Percentiles rank a stretch among this genome's conserved stretches.
These are phyloP conservation scores for Fulvia fulva DNA, from an alignment of 2,329 filamentous ascomycete genomes.

Conservation along the genomic window DNA sequence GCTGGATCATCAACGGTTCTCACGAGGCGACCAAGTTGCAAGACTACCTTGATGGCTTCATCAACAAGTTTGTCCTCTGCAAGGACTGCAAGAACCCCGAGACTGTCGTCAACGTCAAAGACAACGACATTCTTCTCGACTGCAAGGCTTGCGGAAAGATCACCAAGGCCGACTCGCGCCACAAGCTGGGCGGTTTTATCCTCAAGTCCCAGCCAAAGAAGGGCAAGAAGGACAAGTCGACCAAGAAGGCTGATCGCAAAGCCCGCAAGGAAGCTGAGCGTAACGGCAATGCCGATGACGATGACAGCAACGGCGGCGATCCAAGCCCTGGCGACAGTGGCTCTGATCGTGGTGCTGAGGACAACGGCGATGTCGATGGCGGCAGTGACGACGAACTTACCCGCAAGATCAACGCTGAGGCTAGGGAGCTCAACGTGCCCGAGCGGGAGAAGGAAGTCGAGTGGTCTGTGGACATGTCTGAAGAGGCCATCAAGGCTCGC, in stretches of 20 bases:
- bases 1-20: constrained; percentile 99
- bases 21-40: constrained; percentile 94
- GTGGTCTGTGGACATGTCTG: constrained; percentile 96
- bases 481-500: constrained; percentile 90
- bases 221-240: constrained; percentile 93
- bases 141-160: constrained; percentile 98
- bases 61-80: constrained; percentile 97
- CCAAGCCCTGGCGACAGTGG: constrained; percentile 64
- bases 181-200: constrained; percentile 97
- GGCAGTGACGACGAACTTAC: constrained; percentile 90
- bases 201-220: constrained; percentile 93
- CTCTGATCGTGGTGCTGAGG: constrained; percentile 57
- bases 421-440: constrained; percentile 67
- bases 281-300: constrained; percentile 47
- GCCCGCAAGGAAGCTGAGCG: constrained; percentile 70
- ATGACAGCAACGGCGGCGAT: constrained; percentile 56
- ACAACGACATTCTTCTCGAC: constrained; percentile 85
- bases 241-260: constrained; percentile 81
- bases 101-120: constrained; percentile 93
- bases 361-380: constrained; percentile 65
- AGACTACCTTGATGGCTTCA: constrained; percentile 97
- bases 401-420: constrained; percentile 65
- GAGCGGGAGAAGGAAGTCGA: constrained; percentile 76
- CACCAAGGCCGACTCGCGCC: constrained; percentile 82
- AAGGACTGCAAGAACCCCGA: constrained; percentile 99